These are phyloP conservation scores for Gamsiella multidivaricata DNA, from an alignment of 192 early-diverging fungal species.

Conservation along the genomic window DNA sequence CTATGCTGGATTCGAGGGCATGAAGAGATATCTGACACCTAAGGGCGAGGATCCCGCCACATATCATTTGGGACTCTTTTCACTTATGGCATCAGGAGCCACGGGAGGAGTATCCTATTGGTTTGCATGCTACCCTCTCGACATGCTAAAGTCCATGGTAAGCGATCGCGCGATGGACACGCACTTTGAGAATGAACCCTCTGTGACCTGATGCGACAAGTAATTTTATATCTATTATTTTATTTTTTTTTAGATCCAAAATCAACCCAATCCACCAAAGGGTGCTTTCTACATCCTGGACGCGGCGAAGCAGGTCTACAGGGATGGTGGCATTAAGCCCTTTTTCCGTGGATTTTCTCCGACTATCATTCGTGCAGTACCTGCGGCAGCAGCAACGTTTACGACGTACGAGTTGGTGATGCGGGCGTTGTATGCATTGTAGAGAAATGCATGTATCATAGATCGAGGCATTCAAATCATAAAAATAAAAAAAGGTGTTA, in stretches of 20 bases:
- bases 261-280: conserved; percentile 66
- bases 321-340: conserved; percentile 66
- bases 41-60: conserved; percentile 58
- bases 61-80: conserved; percentile 55
- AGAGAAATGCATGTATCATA: neutral
- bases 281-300: conserved; percentile 69
- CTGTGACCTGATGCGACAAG: too few species aligned
- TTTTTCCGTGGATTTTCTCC: conserved; percentile 78
- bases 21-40: conserved; percentile 74
- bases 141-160: conserved; percentile 84
- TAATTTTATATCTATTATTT: neutral
- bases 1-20: conserved; percentile 85
- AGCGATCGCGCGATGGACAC: conserved; percentile 5
- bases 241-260: conserved; percentile 63
- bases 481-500: neutral
- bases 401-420: conserved; percentile 77
- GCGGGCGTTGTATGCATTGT: conserved; percentile 39
- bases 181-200: neutral
- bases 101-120: conserved; percentile 85
- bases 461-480: neutral
- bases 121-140: conserved; percentile 86
- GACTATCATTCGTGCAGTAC: conserved; percentile 66
- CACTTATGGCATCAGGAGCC: conserved; percentile 83
- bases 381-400: conserved; percentile 85
- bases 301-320: conserved; percentile 63